Percentiles rank a stretch among this genome's conserved stretches.
These are phyloP conservation scores for Paecilomyces formosus DNA, from an alignment of 2,329 filamentous ascomycete species.

Conservation along the genomic window DNA sequence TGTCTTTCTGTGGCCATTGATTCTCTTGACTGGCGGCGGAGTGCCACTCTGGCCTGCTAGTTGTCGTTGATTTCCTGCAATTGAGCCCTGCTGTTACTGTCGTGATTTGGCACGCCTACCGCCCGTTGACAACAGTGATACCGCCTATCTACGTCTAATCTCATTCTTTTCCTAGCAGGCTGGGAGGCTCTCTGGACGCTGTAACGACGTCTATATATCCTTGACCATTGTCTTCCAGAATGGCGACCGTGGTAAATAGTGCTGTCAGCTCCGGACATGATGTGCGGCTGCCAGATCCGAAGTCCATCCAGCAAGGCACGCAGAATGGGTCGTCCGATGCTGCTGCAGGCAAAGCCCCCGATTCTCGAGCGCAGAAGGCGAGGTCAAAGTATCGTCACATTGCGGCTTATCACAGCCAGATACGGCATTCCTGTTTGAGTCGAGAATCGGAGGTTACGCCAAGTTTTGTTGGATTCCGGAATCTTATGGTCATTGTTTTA, in stretches of 20 bases:
- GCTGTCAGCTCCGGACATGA: constrained; percentile 20
- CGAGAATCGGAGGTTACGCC: constrained; percentile 68
- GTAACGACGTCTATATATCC: not conserved
- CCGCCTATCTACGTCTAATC: not conserved
- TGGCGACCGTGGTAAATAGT: constrained; percentile 25
- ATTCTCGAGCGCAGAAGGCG: constrained; percentile 15
- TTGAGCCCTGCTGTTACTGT: not conserved
- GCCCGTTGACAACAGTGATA: not conserved
- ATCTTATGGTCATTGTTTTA: constrained; percentile 89
- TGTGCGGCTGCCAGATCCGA: constrained; percentile 10
- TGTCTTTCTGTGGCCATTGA: not conserved
- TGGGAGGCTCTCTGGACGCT: not conserved
- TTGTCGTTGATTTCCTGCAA: not conserved
- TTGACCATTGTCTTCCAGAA: constrained; percentile 6
- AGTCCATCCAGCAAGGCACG: constrained; percentile 7
- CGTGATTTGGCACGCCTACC: not conserved
- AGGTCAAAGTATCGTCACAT: constrained; percentile 82
- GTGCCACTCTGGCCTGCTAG: not conserved
- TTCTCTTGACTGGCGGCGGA: not conserved
- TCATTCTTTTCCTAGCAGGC: not conserved
- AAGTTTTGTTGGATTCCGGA: constrained; percentile 89
- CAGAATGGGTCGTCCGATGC: constrained; percentile 1
- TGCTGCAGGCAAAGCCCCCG: constrained; percentile 1
- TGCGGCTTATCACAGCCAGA: constrained; percentile 69
- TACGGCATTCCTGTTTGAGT: constrained; percentile 72